Evolutionary conservation across 2,329 filamentous ascomycete genomes (phyloP).

Genomic region (Thelonectria blattea): DNA sequence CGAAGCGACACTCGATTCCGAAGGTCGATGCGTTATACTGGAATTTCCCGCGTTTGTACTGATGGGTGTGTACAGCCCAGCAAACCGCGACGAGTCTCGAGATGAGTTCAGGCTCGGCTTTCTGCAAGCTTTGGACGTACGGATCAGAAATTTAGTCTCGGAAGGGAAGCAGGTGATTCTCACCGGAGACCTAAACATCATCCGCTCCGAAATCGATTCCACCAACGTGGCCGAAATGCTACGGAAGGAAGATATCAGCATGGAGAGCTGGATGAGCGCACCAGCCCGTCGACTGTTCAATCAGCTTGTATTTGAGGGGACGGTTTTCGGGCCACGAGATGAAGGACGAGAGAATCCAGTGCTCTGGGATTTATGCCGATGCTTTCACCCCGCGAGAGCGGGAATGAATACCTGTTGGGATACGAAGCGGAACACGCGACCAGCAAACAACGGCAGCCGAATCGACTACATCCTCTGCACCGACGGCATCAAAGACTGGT

Average conservation of each 20-base stretch:
- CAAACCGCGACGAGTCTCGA: constrained; percentile 82
- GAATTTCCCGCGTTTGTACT: constrained; percentile 96
- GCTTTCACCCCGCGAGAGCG: constrained; percentile 76
- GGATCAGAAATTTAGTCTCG: constrained; percentile 81
- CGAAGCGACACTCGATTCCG: constrained; percentile 78
- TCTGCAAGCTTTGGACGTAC: constrained; percentile 77
- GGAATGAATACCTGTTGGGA: constrained; percentile 99
- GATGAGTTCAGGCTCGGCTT: constrained; percentile 85
- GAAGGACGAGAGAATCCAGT: constrained; percentile 72
- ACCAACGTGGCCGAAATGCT: constrained; percentile 76
- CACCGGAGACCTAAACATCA: constrained; percentile 88
- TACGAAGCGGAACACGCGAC: constrained; percentile 91
- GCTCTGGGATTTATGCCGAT: constrained; percentile 83
- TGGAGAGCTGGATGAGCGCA: constrained; percentile 74
- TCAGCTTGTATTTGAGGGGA: constrained; percentile 78
- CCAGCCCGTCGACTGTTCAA: constrained; percentile 83
- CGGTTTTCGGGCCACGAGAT: constrained; percentile 70
- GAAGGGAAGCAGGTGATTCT: constrained; percentile 86
- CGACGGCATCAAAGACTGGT: constrained; percentile 79
- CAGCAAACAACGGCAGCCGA: constrained; percentile 88
- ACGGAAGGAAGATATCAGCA: constrained; percentile 69
- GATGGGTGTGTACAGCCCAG: constrained; percentile 90
- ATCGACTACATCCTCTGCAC: constrained; percentile 95
- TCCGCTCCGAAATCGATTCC: constrained; percentile 72
- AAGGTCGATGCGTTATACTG: constrained; percentile 88